Percentiles rank a stretch among this genome's conserved stretches.
Conservation (phyloP, 2,329 filamentous ascomycete genomes). For the Colletotrichum sansevieriae region DNA sequence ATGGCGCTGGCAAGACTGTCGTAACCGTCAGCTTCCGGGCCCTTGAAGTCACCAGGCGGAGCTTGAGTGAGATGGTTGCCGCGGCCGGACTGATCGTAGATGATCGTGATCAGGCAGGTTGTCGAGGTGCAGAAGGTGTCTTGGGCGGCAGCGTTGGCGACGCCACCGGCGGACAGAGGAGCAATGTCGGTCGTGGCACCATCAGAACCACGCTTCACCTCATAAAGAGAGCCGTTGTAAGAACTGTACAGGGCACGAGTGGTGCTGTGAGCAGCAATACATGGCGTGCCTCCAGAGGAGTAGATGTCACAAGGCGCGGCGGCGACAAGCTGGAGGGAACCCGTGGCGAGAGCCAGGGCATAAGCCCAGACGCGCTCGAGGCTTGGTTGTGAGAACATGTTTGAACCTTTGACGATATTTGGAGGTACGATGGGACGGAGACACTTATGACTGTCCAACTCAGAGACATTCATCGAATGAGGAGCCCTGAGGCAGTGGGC, state of each 20-base stretch:
- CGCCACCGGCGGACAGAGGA: constrained; percentile 69
- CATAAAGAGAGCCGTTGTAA: constrained; percentile 68
- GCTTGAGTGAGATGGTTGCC: constrained; percentile 74
- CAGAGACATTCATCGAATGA: too few species aligned
- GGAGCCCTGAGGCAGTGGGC: too few species aligned
- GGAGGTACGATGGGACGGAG: background rate
- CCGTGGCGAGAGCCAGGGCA: constrained; percentile 51
- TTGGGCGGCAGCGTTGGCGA: constrained; percentile 72
- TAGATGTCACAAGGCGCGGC: constrained; percentile 75
- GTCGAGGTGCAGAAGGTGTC: constrained; percentile 72
- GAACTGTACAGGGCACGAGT: constrained; percentile 71
- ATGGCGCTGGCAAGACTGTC: constrained; percentile 71
- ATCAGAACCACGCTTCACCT: constrained; percentile 69
- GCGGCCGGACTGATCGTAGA: constrained; percentile 75
- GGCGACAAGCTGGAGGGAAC: constrained; percentile 53
- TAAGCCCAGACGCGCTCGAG: background rate
- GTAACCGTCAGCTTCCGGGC: constrained; percentile 68
- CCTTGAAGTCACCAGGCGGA: constrained; percentile 67
- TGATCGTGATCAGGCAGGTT: constrained; percentile 73
- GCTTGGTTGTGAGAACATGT: constrained; percentile 24
- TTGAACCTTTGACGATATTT: background rate
- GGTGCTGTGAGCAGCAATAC: constrained; percentile 74
- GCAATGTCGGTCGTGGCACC: constrained; percentile 60
- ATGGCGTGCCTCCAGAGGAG: constrained; percentile 69
- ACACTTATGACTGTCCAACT: background rate